These are phyloP conservation scores for Glonium stellatum DNA, from an alignment of 495 filamentous ascomycete genomes.

Conservation along the genomic window DNA sequence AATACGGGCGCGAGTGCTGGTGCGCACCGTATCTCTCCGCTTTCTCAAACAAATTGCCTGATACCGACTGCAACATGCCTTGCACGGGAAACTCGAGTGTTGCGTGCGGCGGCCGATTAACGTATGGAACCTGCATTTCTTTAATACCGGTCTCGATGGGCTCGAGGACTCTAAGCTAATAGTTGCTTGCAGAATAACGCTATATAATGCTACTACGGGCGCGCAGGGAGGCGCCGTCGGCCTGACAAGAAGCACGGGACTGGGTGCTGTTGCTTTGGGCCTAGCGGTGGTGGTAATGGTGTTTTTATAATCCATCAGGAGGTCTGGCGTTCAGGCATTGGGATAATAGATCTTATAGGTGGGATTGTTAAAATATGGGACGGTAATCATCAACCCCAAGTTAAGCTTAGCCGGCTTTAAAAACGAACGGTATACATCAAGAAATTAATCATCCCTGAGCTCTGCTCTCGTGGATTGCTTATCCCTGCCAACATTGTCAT, in stretches of 20 bases:
- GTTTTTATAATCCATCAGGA: background rate
- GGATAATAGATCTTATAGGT: background rate
- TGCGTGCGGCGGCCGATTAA: background rate
- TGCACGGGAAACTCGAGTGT: background rate
- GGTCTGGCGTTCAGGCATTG: background rate
- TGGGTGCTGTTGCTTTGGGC: background rate
- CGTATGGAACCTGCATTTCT: background rate
- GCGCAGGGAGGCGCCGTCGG: background rate
- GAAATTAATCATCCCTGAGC: too few species aligned
- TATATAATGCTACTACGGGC: background rate
- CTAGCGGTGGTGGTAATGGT: background rate
- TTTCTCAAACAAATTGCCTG: background rate
- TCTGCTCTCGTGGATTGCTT: too few species aligned
- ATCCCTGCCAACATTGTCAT: too few species aligned
- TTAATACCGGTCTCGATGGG: background rate
- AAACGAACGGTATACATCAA: too few species aligned
- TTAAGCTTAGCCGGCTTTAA: background rate
- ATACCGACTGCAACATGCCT: background rate
- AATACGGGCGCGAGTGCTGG: slow-evolving; percentile 2
- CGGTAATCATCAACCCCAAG: background rate
- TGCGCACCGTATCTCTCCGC: background rate
- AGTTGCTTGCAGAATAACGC: background rate
- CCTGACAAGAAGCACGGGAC: background rate
- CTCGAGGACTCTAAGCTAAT: background rate
- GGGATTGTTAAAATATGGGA: background rate